phyloP scores from a whole-genome alignment of 2,329 filamentous ascomycete species.

The Phyllosticta citrichinensis region DNA sequence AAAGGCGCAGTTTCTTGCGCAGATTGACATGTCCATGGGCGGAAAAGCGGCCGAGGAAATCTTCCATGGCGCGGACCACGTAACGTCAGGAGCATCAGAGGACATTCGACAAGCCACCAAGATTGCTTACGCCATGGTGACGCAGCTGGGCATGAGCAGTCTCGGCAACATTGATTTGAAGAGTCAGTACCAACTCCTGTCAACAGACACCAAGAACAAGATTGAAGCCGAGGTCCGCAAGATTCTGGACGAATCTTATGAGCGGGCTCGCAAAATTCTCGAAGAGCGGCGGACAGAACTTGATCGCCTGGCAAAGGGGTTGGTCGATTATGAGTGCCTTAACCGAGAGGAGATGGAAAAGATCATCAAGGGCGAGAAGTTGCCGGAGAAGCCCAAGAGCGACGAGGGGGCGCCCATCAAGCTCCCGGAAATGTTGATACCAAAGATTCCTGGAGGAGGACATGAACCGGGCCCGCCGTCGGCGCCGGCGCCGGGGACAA shows the following conservation, averaged over 20 bases:
- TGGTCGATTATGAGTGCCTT: slow-evolving; percentile 91
- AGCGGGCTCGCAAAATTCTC: slow-evolving; percentile 62
- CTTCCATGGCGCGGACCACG: slow-evolving; percentile 80
- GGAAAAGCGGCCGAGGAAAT: slow-evolving; percentile 88
- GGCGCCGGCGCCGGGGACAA: slow-evolving; percentile 2
- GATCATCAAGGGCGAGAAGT: slow-evolving; percentile 76
- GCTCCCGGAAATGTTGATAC: slow-evolving; percentile 44
- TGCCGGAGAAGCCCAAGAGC: slow-evolving; percentile 54
- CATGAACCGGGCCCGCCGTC: slow-evolving; percentile 1
- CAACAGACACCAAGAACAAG: slow-evolving; percentile 71
- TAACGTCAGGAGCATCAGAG: slow-evolving; percentile 76
- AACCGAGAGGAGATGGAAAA: slow-evolving; percentile 82
- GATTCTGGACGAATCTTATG: slow-evolving; percentile 70
- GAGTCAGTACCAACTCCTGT: slow-evolving; percentile 70
- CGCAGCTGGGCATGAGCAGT: slow-evolving; percentile 79
- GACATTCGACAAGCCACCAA: slow-evolving; percentile 77
- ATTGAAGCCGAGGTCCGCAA: slow-evolving; percentile 85
- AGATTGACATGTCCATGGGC: slow-evolving; percentile 72
- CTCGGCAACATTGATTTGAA: slow-evolving; percentile 86
- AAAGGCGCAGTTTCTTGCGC: slow-evolving; percentile 72
- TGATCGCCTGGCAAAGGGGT: slow-evolving; percentile 75
- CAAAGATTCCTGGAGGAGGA: slow-evolving; percentile 9
- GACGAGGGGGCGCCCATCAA: slow-evolving; percentile 48
- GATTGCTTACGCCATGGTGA: slow-evolving; percentile 80
- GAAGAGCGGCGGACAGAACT: slow-evolving; percentile 70